Evolutionary conservation across 208 protist genomes (phyloP), one percentile per base, ranked within the genome.

Genomic region (Entamoeba dispar): DNA sequence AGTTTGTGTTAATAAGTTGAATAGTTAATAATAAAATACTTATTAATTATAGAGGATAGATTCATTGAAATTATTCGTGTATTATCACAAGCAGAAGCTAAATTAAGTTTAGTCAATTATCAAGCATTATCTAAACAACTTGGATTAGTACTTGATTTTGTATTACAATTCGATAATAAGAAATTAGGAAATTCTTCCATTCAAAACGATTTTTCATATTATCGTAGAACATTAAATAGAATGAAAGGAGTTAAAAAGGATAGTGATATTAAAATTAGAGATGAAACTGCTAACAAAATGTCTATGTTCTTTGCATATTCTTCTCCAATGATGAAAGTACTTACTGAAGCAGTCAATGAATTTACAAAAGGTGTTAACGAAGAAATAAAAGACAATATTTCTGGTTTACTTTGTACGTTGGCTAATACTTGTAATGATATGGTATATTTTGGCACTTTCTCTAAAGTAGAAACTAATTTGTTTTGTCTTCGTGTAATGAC

Each of bases 201-300:
- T 69, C 96, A 97, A 92, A 97, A 97, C 73, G 96, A 97, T 93
- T 96, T 97, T 49, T 95, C 93, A 92, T 97, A 97, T 93, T 97
- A 97, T 93, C 95, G 96, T 73, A 86, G 96, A 69, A 97, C 95
- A n/a, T 93, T 97, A 27, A 96, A 95, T 92, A 91, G 96, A 91
- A 96, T 96, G 95, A 97, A 97, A 93, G 93, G 96, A 55, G 77
- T 93, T 17, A 95, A 96, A 55, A 95, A 95, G 38, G 95, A 96
- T 73, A 73, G 77, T 38, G 27, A 95, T 51, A 61, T 95, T 8
- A 95, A 93, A 49, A 94, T 96, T 91, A 91, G 92, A 49, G 95
- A 96, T 91, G 95, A 96, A 49, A 91, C 96, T 15, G 95, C 96
- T n/a, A 96, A 96, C 91, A 94, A 93, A 92, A 97, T 97, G 96